Base-by-base conservation (phyloP, 1,139 yeast species). In the Sugiyamaella neomexicana region DNA sequence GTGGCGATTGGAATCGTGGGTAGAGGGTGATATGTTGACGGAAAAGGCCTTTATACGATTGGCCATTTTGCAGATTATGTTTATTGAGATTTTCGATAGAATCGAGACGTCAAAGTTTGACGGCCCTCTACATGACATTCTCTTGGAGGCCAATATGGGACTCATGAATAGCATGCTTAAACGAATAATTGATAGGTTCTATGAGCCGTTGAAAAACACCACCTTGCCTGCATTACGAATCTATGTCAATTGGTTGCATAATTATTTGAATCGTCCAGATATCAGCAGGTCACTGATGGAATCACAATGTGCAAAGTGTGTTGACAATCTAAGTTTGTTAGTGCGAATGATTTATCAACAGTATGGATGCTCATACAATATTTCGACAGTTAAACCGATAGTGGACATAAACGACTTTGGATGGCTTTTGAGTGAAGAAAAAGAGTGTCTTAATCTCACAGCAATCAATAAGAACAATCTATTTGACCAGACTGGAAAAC, bases 201-300 rank as follows among this genome's bases (percentile, higher is more conserved):
- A 17, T 44, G 45, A 38, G 12, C 10, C 43, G 27, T 1, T 10
- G 7, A 17, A n/a, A n/a, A n/a, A 42, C 15, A 23, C 15, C 5
- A n/a, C 34, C n/a, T 38, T 45, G 25, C 46, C 54, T 2, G 34
- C 51, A 31, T 16, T 46, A 27, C 17, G 50, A 17, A 41, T 46
- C n/a, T 39, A 36, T 17, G 15, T 50, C 9, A 45, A 36, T 27
- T 50, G 53, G 52, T 39, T 47, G 7, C 37, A 23, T n/a, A n/a
- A 2, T 32, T 34, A 31, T 17, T 16, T 32, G 3, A 34, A 20
- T 10, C 17, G 32, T 42, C 20, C 13, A 29, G 25, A 27, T 6
- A n/a, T n/a, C n/a, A 42, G 20, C 8, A 13, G 5, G 6, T 6
- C 9, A 12, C 17, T 41, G 9, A 10, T 25, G 9, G 17, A 41